Base-by-base conservation (phyloP, 75 land plant genomes). In the Pinus taeda region DNA sequence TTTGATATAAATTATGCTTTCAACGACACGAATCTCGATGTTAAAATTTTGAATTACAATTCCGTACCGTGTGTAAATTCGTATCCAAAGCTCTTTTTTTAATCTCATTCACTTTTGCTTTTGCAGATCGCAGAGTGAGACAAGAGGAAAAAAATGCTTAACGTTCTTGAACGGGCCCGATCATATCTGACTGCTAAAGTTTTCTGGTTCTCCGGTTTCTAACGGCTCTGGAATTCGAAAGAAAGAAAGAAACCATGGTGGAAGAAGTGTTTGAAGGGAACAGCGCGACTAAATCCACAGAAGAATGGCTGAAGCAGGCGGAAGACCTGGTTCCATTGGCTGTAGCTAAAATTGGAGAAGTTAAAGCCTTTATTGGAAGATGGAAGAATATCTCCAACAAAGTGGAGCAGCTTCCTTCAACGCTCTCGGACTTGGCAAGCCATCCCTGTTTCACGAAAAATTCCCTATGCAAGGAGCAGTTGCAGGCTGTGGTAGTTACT, bases 381-480 rank as follows among this genome's bases (percentile, higher is more conserved):
- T 93, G 96, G 96, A 92, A 88, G 79, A 80, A 83, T 72, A 90
- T 93, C 20, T 60, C 79, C 37, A 80, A 76, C 36, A 86, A 91
- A 53, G 30, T 93, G 66, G 83, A 86, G 80, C 85, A 80, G 71
- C 71, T 93, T 76, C 90, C 92, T 9, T 42, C 85, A 1, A 63
- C 85, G 26, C 79, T 93, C 36, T 81, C 86, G 0, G 88, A 89
- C 75, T 75, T 91, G 71, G 86, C 88, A 29, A 79, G 85, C 78
- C 90, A 88, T 73, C 88, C 86, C 64, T 89, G 84, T 70, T 88
- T 91, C 82, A 75, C 90, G 15, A 90, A 88, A 78, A 91, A 88
- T 36, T 71, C 81, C 6, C 87, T 89, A 21, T 92, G 92, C 83
- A 81, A 74, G 75, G 94, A 92, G 70, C 88, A 85, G 53, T 70